phyloP scores from a whole-genome alignment of 2,329 filamentous ascomycete genomes.

The Colletotrichum brevisporum region DNA sequence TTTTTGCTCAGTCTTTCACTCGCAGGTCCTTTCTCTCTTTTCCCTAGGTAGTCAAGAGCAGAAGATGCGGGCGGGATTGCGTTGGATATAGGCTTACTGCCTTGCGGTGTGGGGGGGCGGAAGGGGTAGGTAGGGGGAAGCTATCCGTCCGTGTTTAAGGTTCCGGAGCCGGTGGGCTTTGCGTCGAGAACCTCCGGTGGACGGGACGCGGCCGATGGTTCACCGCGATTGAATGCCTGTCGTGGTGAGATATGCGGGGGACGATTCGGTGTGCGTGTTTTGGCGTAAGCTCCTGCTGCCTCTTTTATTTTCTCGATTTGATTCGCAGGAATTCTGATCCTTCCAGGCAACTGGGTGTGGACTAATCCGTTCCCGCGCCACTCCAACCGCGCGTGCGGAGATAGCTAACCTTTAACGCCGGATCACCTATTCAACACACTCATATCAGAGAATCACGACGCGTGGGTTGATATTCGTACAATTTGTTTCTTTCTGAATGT shows the following conservation, averaged over 20 bases:
- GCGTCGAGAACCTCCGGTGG: no score
- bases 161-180: no score
- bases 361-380: constrained; percentile 5
- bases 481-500: not conserved
- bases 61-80: no score
- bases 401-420: constrained; percentile 30
- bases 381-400: constrained; percentile 20
- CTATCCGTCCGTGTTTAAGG: no score
- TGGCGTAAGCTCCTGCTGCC: not conserved
- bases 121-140: no score
- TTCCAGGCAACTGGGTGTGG: constrained; percentile 22
- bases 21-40: not conserved
- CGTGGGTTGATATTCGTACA: not conserved
- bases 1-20: not conserved
- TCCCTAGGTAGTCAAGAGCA: not conserved
- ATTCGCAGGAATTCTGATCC: constrained; percentile 6
- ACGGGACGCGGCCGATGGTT: no score
- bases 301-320: not conserved
- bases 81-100: no score
- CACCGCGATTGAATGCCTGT: constrained; percentile 5
- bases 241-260: not conserved
- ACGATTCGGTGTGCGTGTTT: not conserved
- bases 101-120: no score
- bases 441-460: not conserved
- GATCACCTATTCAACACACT: not conserved